A percentile compares a stretch with the other conserved stretches of the same genome.
phyloP scores from a whole-genome alignment of 306 rosid species.

The Arachis stenosperma region DNA sequence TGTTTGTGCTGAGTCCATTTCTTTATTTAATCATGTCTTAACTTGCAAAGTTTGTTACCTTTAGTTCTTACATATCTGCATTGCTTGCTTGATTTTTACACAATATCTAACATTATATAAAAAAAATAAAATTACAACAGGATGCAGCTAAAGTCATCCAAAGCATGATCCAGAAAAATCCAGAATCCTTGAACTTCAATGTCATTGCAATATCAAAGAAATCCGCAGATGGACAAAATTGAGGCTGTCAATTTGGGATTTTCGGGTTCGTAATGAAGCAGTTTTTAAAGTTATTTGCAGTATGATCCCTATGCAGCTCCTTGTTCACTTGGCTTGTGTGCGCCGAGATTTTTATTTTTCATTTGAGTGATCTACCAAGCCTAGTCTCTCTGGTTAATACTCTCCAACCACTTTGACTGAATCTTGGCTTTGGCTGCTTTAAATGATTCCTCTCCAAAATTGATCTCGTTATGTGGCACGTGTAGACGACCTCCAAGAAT shows the following conservation, averaged over 20 bases:
- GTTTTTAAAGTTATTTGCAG: conserved; percentile 9
- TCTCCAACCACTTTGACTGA: no score
- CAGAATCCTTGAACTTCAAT: conserved; percentile 77
- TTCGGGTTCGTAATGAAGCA: conserved; percentile 3
- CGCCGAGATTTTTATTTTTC: not conserved
- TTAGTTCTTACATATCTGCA: not conserved
- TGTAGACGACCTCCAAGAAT: no score
- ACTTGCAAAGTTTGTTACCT: not conserved
- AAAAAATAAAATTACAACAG: conserved; percentile 40
- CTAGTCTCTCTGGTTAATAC: not conserved
- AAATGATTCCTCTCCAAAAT: no score
- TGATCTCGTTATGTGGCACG: no score
- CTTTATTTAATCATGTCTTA: conserved; percentile 14
- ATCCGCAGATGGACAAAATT: conserved; percentile 23
- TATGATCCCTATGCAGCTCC: conserved; percentile 29
- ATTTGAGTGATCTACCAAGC: conserved; percentile 18
- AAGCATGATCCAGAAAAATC: conserved; percentile 73
- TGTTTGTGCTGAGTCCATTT: conserved; percentile 1
- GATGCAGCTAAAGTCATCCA: conserved; percentile 76
- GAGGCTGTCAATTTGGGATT: conserved; percentile 21
- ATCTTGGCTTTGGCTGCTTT: no score
- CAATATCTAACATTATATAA: not conserved
- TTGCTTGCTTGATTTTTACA: not conserved
- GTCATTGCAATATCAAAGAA: conserved; percentile 88
- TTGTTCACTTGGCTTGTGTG: conserved; percentile 9